phyloP scores from a whole-genome alignment of 108 stramenopile species.

The Pseudonitzschia delicatissima region DNA sequence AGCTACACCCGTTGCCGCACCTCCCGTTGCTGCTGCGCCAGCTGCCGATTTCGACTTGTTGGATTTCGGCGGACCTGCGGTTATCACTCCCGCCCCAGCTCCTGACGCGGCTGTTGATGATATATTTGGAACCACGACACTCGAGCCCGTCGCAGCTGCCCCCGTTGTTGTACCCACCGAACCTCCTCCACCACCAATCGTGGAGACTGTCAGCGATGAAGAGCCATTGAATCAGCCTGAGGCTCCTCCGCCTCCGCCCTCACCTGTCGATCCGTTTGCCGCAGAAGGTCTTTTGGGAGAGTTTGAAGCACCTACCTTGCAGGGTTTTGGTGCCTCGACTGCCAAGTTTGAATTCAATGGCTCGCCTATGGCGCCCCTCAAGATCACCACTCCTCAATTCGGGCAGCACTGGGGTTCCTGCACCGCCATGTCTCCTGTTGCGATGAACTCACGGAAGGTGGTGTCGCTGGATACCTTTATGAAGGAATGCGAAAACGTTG shows the following conservation, averaged over 20 bases:
- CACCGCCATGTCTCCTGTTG: slow-evolving; percentile 54
- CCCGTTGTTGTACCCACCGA: slow-evolving; percentile 27
- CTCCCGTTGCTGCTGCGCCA: slow-evolving; percentile 26
- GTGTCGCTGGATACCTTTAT: slow-evolving; percentile 59
- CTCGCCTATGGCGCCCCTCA: slow-evolving; percentile 62
- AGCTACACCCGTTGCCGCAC: slow-evolving; percentile 16
- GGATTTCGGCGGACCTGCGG: slow-evolving; percentile 11
- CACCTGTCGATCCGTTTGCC: slow-evolving; percentile 68
- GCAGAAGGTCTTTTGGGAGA: slow-evolving; percentile 66
- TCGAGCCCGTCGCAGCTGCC: slow-evolving; percentile 19
- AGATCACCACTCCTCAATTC: slow-evolving; percentile 88
- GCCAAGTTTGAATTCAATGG: slow-evolving; percentile 81
- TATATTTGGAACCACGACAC: slow-evolving; percentile 24
- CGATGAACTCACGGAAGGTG: slow-evolving; percentile 39
- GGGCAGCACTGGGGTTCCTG: slow-evolving; percentile 86
- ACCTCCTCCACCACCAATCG: slow-evolving; percentile 35
- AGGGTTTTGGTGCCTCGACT: slow-evolving; percentile 36
- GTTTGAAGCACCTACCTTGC: slow-evolving; percentile 50
- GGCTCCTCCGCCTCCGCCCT: slow-evolving; percentile 42
- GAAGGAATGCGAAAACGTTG: slow-evolving; percentile 46
- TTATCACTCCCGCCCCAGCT: slow-evolving; percentile 35
- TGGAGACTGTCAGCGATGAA: slow-evolving; percentile 51
- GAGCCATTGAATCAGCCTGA: slow-evolving; percentile 34
- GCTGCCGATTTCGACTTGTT: slow-evolving; percentile 13
- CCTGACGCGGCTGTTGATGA: slow-evolving; percentile 30